Evolutionary conservation across 768 basidiomycete species (phyloP).

Genomic region (Lactifluus echinatus): DNA sequence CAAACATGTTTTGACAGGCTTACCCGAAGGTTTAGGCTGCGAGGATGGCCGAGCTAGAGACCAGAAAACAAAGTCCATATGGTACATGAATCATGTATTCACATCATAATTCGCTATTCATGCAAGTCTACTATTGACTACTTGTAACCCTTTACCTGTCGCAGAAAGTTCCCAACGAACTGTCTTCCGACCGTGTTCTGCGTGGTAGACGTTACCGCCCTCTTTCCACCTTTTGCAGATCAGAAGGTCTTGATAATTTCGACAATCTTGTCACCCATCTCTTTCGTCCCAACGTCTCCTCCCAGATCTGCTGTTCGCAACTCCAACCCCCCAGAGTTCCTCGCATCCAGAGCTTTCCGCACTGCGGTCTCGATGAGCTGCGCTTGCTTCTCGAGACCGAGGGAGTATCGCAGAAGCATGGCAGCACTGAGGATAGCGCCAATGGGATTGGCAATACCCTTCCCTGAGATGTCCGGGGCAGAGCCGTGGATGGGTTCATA

Average conservation of each 20-base stretch:
- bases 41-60: neutral
- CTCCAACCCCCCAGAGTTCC: constrained; percentile 61
- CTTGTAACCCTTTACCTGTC: neutral
- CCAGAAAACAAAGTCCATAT: neutral
- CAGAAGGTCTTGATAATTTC: constrained; percentile 52
- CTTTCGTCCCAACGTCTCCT: constrained; percentile 62
- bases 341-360: constrained; percentile 71
- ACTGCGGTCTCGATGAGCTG: constrained; percentile 86
- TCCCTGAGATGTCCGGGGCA: constrained; percentile 91
- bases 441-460: constrained; percentile 89
- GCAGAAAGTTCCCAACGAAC: neutral
- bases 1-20: constrained; percentile 65
- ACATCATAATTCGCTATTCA: neutral
- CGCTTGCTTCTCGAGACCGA: constrained; percentile 81
- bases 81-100: constrained; percentile 11
- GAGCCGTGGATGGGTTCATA: constrained; percentile 98
- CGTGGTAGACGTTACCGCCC: neutral
- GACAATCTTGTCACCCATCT: constrained; percentile 79
- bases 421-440: constrained; percentile 93
- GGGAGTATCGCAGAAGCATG: constrained; percentile 89
- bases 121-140: neutral
- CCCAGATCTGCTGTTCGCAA: constrained; percentile 83
- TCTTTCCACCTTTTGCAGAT: neutral
- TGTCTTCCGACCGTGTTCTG: neutral
- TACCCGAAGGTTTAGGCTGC: neutral